These are phyloP conservation scores for Brassica rapa DNA, from an alignment of 345 rosid species.

Conservation along the genomic window DNA sequence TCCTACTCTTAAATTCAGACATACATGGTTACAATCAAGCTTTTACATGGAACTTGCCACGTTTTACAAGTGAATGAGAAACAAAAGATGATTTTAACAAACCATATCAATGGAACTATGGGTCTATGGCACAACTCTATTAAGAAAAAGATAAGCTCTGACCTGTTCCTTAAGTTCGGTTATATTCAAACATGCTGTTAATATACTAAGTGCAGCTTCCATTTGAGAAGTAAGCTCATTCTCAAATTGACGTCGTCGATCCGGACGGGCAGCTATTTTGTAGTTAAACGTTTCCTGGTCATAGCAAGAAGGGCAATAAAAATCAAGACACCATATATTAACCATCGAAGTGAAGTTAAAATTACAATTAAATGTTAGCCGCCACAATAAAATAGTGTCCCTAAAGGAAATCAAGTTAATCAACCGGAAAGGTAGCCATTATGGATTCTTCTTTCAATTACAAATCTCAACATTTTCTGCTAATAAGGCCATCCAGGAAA, in stretches of 20 bases:
- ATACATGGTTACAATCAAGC: slow-evolving; percentile 8
- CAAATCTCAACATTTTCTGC: slow-evolving; percentile 4
- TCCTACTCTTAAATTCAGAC: not conserved
- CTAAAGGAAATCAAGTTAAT: not conserved
- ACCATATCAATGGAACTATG: not conserved
- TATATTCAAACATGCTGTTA: slow-evolving; percentile 78
- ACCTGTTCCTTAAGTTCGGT: slow-evolving; percentile 95
- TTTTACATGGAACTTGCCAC: not conserved
- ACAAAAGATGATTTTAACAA: slow-evolving; percentile 15
- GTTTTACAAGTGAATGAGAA: not conserved
- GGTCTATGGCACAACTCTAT: not conserved
- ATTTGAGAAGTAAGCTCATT: slow-evolving; percentile 87
- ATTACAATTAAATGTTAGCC: not conserved
- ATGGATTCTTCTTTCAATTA: not conserved
- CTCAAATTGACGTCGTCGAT: slow-evolving; percentile 91
- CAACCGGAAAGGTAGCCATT: not conserved
- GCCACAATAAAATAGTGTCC: not conserved
- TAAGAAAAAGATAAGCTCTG: slow-evolving; percentile 24
- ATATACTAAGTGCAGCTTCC: slow-evolving; percentile 75
- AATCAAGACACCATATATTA: slow-evolving; percentile 5
- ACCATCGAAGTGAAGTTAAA: slow-evolving; percentile 2
- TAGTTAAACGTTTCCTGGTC: slow-evolving; percentile 86
- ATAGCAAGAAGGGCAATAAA: slow-evolving; percentile 23
- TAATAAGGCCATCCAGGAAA: not conserved
- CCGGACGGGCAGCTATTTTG: slow-evolving; percentile 98